A percentile compares a stretch with the other conserved stretches of the same genome.
Evolutionary conservation across 164 flowering plant species (phyloP).

Genomic region (Taxillus chinensis): DNA sequence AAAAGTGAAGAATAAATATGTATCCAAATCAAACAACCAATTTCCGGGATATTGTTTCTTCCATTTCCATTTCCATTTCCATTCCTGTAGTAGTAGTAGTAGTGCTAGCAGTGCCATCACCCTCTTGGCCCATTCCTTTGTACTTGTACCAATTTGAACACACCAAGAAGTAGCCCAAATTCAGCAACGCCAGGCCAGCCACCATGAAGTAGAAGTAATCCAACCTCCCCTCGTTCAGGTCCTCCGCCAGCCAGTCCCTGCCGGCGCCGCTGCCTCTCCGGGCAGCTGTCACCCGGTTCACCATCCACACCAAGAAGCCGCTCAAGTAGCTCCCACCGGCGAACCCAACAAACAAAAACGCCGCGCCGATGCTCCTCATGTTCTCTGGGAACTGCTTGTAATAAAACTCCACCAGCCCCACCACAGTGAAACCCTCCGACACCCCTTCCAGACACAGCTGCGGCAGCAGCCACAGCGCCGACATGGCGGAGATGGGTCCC

Average conservation of each 20-base stretch:
- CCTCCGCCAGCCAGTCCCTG: slow-evolving; percentile 29
- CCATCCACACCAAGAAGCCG: slow-evolving; percentile 26
- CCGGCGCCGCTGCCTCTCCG: neutral
- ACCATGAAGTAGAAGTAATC: slow-evolving; percentile 41
- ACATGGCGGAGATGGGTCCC: slow-evolving; percentile 40
- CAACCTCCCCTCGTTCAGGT: slow-evolving; percentile 39
- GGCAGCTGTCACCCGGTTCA: slow-evolving; percentile 10
- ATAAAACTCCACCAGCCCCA: slow-evolving; percentile 48
- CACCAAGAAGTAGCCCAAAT: slow-evolving; percentile 28
- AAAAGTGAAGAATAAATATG: no score
- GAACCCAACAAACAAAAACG: slow-evolving; percentile 27
- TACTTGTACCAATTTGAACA: slow-evolving; percentile 47
- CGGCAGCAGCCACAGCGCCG: slow-evolving; percentile 44
- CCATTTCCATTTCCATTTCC: slow-evolving; percentile 6
- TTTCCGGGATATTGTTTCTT: slow-evolving; percentile 6
- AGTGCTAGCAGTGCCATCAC: neutral
- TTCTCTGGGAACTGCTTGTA: slow-evolving; percentile 70
- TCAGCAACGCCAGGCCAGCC: slow-evolving; percentile 24
- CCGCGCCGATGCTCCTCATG: slow-evolving; percentile 54
- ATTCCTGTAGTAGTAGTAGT: no score
- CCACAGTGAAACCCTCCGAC: slow-evolving; percentile 34
- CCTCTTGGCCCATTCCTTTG: slow-evolving; percentile 17
- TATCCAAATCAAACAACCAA: slow-evolving; percentile 7
- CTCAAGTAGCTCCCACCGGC: slow-evolving; percentile 41
- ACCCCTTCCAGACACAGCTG: slow-evolving; percentile 42